Base-by-base conservation (phyloP, 257 asterid species). In the Solanum infundibuliforme region DNA sequence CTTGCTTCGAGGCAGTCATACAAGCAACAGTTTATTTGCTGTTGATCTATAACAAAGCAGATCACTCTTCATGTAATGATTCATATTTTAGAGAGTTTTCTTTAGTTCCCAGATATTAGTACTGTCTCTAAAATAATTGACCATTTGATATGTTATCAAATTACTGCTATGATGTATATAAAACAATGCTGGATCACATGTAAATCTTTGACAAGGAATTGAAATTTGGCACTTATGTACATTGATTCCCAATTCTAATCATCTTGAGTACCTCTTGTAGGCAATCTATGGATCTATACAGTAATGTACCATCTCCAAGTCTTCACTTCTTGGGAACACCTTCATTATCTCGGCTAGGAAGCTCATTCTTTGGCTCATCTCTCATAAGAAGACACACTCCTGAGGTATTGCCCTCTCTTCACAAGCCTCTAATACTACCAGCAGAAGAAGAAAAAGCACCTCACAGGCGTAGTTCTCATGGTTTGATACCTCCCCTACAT, bases 291-390 rank as follows among this genome's bases (percentile, higher is more conserved):
- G 99, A 97, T 92, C 88, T 97, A 77, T 97, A 93, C 88, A 90
- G 97, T 69, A 97, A 98, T 75, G 96, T 97, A 79, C 99, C 92
- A 11, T 97, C 99, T 87, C 98, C 99, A 20, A 94, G 95, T 81
- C 89, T 96, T 32, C 92, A 90, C 93, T 96, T 94, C 90, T 94
- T 95, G 4, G 99, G 98, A 89, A 91, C 98, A 23, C 93, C 97
- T 21, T 43, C 98, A 1, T 76, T 96, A 31, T 89, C 98, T 38
- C 95, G 92, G 25, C 83, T 97, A 20, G 88, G 99, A 90, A 95
- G 97, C 91, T 96, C 99, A 20, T 94, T 96, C 86, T 93, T 97
- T 72, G 90, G 94, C 8, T 93, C 99, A 36, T 87, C 97, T 34
- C 90, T 96, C 43, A 90, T 94, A 73, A 92, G 94, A 90, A 93